phyloP scores from a whole-genome alignment of 352 stramenopile species.

The Phytopythium delawarense region DNA sequence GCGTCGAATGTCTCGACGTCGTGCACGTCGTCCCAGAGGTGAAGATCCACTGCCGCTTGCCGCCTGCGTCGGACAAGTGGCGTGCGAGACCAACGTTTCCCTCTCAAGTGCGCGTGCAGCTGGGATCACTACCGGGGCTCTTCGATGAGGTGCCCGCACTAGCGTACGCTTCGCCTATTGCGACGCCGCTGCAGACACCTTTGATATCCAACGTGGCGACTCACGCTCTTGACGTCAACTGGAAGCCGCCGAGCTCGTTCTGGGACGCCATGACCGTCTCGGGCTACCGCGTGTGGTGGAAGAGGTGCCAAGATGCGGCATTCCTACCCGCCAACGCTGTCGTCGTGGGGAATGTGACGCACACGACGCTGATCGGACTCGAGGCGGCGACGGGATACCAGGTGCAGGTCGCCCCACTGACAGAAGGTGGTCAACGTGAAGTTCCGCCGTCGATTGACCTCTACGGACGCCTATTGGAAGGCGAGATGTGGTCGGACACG shows the following conservation, averaged over 20 bases:
- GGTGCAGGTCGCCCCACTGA: slow-evolving; percentile 72
- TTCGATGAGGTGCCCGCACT: slow-evolving; percentile 56
- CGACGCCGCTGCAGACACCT: slow-evolving; percentile 31
- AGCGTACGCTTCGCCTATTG: slow-evolving; percentile 52
- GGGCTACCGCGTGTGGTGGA: slow-evolving; percentile 74
- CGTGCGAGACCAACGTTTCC: slow-evolving; percentile 29
- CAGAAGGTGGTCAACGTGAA: slow-evolving; percentile 51
- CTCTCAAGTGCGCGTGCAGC: slow-evolving; percentile 57
- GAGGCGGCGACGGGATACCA: slow-evolving; percentile 55
- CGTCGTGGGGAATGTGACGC: slow-evolving; percentile 90
- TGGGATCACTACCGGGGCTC: slow-evolving; percentile 55
- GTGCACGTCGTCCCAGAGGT: slow-evolving; percentile 49
- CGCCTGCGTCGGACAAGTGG: slow-evolving; percentile 30
- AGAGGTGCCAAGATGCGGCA: slow-evolving; percentile 22
- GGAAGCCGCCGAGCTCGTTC: slow-evolving; percentile 47
- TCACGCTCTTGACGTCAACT: slow-evolving; percentile 78
- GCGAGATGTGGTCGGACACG: slow-evolving; percentile 35
- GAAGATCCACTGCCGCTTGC: slow-evolving; percentile 75
- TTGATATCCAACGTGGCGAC: slow-evolving; percentile 75
- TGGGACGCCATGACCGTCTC: slow-evolving; percentile 82
- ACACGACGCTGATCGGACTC: slow-evolving; percentile 81
- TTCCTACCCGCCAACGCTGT: slow-evolving; percentile 27
- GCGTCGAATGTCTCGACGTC: slow-evolving; percentile 58
- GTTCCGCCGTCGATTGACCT: slow-evolving; percentile 69
- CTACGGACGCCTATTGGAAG: slow-evolving; percentile 65